These are phyloP conservation scores for Pichia insulana DNA, from an alignment of 805 yeast genomes.

Conservation along the genomic window DNA sequence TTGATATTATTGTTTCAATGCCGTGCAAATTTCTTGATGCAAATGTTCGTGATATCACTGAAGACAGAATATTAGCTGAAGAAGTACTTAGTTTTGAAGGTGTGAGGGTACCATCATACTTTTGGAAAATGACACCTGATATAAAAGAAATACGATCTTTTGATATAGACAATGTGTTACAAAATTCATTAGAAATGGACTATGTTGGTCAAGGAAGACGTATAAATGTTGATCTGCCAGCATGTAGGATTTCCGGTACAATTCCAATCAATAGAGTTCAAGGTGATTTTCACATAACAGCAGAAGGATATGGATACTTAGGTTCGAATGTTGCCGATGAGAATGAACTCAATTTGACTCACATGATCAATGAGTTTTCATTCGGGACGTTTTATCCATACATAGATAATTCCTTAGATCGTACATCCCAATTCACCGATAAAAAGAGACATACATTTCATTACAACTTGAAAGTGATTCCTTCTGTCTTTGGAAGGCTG, in stretches of 20 bases:
- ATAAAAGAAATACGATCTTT: slow-evolving; percentile 43
- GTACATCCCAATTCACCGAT: slow-evolving; percentile 50
- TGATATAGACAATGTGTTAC: slow-evolving; percentile 57
- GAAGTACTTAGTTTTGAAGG: slow-evolving; percentile 71
- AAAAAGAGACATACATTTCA: slow-evolving; percentile 43
- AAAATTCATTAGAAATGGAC: slow-evolving; percentile 58
- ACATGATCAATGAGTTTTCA: slow-evolving; percentile 77
- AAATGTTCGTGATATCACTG: slow-evolving; percentile 67
- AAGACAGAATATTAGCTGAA: slow-evolving; percentile 69
- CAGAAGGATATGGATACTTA: slow-evolving; percentile 50
- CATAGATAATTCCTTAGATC: slow-evolving; percentile 81
- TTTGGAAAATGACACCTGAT: slow-evolving; percentile 30
- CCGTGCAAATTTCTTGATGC: slow-evolving; percentile 74
- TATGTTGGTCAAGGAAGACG: slow-evolving; percentile 39
- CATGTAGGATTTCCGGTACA: slow-evolving; percentile 80
- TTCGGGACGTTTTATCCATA: slow-evolving; percentile 87
- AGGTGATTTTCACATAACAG: slow-evolving; percentile 82
- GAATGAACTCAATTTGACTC: slow-evolving; percentile 67
- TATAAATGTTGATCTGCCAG: slow-evolving; percentile 49
- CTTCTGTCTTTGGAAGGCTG: slow-evolving; percentile 63
- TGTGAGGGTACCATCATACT: slow-evolving; percentile 40
- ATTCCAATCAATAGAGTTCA: slow-evolving; percentile 77
- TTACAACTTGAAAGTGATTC: slow-evolving; percentile 74
- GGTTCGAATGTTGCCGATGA: slow-evolving; percentile 37
- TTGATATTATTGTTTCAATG: slow-evolving; percentile 75